Conservation (phyloP, 2,329 filamentous ascomycete genomes). For the Diaporthe ampelina region DNA sequence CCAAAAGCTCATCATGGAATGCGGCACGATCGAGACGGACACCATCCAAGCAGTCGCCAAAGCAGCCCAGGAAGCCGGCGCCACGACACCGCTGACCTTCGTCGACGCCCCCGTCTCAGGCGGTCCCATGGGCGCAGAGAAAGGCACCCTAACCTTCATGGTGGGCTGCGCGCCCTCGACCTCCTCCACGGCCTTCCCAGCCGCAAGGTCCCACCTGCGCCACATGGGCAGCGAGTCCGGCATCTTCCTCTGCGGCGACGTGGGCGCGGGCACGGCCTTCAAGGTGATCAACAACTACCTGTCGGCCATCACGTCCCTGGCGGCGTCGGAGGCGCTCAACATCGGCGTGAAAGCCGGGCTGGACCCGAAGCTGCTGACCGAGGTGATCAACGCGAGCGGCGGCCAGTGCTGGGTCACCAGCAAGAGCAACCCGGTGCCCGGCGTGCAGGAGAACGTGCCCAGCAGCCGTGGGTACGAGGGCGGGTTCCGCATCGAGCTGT, state of each 20-base stretch:
- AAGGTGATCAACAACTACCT: constrained; percentile 84
- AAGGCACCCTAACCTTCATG: constrained; percentile 54
- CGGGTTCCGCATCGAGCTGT: constrained; percentile 51
- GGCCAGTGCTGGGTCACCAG: constrained; percentile 59
- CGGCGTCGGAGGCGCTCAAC: constrained; percentile 54
- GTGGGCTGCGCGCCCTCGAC: constrained; percentile 52
- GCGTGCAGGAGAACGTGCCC: constrained; percentile 49
- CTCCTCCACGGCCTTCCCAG: constrained; percentile 63
- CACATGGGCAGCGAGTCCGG: constrained; percentile 64
- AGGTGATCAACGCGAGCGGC: constrained; percentile 79
- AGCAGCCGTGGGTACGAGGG: constrained; percentile 50
- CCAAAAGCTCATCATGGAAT: constrained; percentile 50
- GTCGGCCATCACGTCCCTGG: constrained; percentile 76
- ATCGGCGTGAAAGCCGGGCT: constrained; percentile 55
- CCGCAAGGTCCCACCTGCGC: constrained; percentile 68
- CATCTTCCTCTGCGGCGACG: constrained; percentile 74
- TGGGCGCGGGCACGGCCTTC: constrained; percentile 75
- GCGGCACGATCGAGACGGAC: constrained; percentile 50
- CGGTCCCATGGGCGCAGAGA: constrained; percentile 52
- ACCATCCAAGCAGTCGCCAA: constrained; percentile 67
- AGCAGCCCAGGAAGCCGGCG: constrained; percentile 60
- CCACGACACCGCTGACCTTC: constrained; percentile 52
- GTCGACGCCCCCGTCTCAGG: constrained; percentile 55
- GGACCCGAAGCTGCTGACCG: constrained; percentile 64
- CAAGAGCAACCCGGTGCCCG: constrained; percentile 51